These are phyloP conservation scores for Gossypium arboreum DNA, from an alignment of 345 rosid genomes.

Conservation along the genomic window DNA sequence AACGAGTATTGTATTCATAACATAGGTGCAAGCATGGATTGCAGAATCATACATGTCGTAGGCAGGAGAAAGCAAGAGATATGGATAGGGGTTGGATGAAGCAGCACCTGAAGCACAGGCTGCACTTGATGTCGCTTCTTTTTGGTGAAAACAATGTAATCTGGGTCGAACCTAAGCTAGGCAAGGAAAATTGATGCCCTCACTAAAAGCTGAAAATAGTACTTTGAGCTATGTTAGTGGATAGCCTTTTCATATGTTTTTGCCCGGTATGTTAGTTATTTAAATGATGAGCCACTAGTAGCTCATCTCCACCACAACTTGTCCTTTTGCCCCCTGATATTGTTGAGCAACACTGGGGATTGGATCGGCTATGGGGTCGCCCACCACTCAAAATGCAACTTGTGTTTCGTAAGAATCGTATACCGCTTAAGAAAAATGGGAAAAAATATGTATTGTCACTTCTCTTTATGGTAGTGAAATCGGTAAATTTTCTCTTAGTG, in stretches of 20 bases:
- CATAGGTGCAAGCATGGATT: not conserved
- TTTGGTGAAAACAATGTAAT: slow-evolving; percentile 20
- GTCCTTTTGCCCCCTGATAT: slow-evolving; percentile 40
- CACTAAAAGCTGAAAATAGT: slow-evolving; percentile 25
- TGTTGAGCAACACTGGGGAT: slow-evolving; percentile 32
- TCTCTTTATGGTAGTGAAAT: not conserved
- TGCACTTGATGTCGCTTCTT: slow-evolving; percentile 12
- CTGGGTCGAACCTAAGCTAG: slow-evolving; percentile 12
- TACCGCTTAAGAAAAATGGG: slow-evolving; percentile 18
- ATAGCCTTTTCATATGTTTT: slow-evolving; percentile 32
- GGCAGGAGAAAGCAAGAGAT: not conserved
- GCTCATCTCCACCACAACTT: slow-evolving; percentile 57
- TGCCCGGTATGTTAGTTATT: slow-evolving; percentile 27
- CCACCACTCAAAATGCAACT: slow-evolving; percentile 18
- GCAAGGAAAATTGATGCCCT: slow-evolving; percentile 16
- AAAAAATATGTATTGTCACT: not conserved
- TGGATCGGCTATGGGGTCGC: slow-evolving; percentile 25
- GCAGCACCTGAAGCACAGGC: slow-evolving; percentile 24
- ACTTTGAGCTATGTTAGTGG: slow-evolving; percentile 24
- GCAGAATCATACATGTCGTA: not conserved
- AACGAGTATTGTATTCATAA: not conserved
- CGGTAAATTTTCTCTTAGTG: not conserved
- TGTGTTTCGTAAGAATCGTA: not conserved
- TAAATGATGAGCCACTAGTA: slow-evolving; percentile 51
- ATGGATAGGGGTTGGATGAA: slow-evolving; percentile 6